phyloP scores from a whole-genome alignment of 345 rosid species.

The Limnanthes douglasii region DNA sequence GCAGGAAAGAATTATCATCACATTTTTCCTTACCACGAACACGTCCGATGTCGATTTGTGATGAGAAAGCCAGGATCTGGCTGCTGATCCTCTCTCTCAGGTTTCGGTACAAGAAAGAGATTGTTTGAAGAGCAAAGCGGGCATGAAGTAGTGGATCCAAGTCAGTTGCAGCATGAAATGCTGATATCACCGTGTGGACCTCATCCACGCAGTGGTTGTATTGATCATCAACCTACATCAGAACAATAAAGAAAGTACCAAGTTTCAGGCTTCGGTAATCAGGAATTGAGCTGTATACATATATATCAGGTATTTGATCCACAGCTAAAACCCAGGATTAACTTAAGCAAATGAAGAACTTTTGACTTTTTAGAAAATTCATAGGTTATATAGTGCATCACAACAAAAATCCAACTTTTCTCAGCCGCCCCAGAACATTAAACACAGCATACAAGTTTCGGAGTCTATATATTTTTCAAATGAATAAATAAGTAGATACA shows the following conservation, averaged over 20 bases:
- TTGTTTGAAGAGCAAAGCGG: constrained; percentile 59
- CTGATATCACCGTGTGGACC: constrained; percentile 82
- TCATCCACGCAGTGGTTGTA: constrained; percentile 80
- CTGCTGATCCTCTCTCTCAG: constrained; percentile 80
- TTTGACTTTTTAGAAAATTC: neutral
- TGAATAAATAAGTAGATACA: too few species aligned
- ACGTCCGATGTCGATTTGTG: constrained; percentile 11
- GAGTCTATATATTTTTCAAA: neutral
- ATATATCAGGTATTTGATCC: too few species aligned
- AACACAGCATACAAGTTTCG: neutral
- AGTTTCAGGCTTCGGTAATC: too few species aligned
- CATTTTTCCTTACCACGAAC: constrained; percentile 25
- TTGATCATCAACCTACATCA: constrained; percentile 62
- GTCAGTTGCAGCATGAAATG: constrained; percentile 91
- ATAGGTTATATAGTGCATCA: too few species aligned
- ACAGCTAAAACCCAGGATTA: too few species aligned
- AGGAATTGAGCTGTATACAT: too few species aligned
- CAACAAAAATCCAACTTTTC: neutral
- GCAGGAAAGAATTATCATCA: constrained; percentile 30
- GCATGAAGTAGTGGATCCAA: constrained; percentile 71
- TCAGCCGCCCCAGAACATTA: neutral
- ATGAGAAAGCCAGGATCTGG: constrained; percentile 62
- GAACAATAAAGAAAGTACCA: neutral
- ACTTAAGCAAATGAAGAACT: too few species aligned
- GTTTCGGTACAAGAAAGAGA: constrained; percentile 55